phyloP scores from a whole-genome alignment of 208 protist genomes.

The Entamoeba histolytica region DNA sequence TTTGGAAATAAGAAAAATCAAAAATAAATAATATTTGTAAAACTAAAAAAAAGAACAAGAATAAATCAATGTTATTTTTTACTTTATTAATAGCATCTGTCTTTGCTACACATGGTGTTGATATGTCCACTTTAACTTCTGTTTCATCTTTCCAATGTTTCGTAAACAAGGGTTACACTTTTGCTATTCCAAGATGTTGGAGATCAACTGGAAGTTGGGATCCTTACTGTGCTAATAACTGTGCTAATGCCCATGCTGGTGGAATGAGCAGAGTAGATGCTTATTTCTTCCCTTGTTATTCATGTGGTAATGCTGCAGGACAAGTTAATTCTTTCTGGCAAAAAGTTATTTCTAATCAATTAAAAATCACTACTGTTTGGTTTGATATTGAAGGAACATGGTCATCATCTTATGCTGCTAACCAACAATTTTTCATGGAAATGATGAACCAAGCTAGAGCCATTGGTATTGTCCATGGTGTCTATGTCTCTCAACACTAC shows the following conservation, averaged over 20 bases:
- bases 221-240: neutral
- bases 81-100: neutral
- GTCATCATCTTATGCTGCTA: neutral
- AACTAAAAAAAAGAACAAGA: too few relatives aligned
- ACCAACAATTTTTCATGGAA: neutral
- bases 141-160: neutral
- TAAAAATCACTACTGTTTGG: neutral
- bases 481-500: neutral
- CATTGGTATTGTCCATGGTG: neutral
- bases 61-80: neutral
- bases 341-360: neutral
- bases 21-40: too few relatives aligned
- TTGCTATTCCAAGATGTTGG: neutral
- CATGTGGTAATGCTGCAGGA: neutral
- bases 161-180: neutral
- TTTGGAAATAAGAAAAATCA: too few relatives aligned
- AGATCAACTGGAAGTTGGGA: neutral
- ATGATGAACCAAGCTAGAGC: neutral
- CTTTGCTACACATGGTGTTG: neutral
- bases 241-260: neutral
- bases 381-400: neutral
- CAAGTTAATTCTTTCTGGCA: neutral
- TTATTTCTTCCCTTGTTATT: neutral
- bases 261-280: neutral
- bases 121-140: neutral